Base-by-base conservation (phyloP, 129 eudicot genomes). In the Flaveria bidentis region DNA sequence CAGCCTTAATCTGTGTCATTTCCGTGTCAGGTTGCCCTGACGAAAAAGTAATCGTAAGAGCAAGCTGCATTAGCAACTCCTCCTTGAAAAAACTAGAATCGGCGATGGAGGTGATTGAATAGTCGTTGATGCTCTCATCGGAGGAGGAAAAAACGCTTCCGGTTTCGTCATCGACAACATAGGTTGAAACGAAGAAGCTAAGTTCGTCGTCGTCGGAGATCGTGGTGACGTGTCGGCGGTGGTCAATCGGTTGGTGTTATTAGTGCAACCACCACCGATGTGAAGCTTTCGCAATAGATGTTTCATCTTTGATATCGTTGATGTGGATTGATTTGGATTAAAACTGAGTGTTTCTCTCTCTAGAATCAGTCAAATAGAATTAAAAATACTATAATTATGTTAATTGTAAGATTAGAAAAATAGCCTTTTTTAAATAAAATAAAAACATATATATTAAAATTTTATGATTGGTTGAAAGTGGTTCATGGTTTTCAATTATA, bases 11-110 rank as follows among this genome's bases (percentile, higher is more conserved):
- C 76, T 20, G 22, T 0, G 22, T 20, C 22, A 20, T 20, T 20
- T 20, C 22, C 22, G 22, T 20, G 22, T 20, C 93, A 9, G 83
- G 78, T 47, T 81, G 87, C 57, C 82, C 62, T 0, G 74, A 67
- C 76, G 98, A 92, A n/a, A 85, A 93, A 76, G 94, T 92, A 49
- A 92, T 86, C 82, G 98, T 94, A 81, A 92, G 72, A 39, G 98
- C 98, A 81, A 92, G 84, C 63, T 92, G 92, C 82, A 92, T 82
- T 84, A 89, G 96, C 28, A 84, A 92, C 78, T 92, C 98, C 86
- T 92, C 96, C n/a, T n/a, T n/a, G 65, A 89, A 81, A 81, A 82
- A 92, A 81, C 75, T 86, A 4, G 84, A 87, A 64, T 84, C 89
- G 25, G 57, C 76, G 3, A 80, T 68, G 18, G 74, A 61, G 1